A percentile compares a stretch with the other conserved stretches of the same genome.
Conservation (phyloP, 2,329 filamentous ascomycete species). For the Nothomitra cinnamomea region DNA sequence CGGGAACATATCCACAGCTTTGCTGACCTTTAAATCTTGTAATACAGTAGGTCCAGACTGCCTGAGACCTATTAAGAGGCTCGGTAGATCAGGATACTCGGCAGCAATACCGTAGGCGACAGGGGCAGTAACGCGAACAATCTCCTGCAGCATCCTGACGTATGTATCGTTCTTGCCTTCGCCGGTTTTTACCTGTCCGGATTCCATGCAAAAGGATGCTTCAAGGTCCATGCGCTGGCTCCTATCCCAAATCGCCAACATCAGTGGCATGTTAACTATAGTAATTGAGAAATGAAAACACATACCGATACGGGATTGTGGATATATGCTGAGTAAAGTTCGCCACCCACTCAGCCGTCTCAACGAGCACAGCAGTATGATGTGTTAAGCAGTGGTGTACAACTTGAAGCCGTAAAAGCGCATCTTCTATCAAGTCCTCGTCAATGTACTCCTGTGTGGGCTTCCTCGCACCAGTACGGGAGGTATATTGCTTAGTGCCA, state of each 20-base stretch:
- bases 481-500: slow-evolving; percentile 14
- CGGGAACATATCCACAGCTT: not conserved
- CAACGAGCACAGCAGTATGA: slow-evolving; percentile 41
- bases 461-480: slow-evolving; percentile 17
- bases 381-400: slow-evolving; percentile 50
- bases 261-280: not conserved
- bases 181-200: slow-evolving; percentile 56
- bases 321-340: slow-evolving; percentile 66
- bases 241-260: slow-evolving; percentile 20
- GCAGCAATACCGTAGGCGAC: slow-evolving; percentile 52
- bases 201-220: slow-evolving; percentile 62
- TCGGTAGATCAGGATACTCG: slow-evolving; percentile 40
- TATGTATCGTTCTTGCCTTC: slow-evolving; percentile 50
- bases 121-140: slow-evolving; percentile 51
- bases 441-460: slow-evolving; percentile 36
- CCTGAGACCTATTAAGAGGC: slow-evolving; percentile 42
- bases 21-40: slow-evolving; percentile 37
- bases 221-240: slow-evolving; percentile 28
- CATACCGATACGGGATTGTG: slow-evolving; percentile 51
- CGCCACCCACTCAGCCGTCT: slow-evolving; percentile 57
- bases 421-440: slow-evolving; percentile 53
- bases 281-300: not conserved
- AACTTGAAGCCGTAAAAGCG: slow-evolving; percentile 52
- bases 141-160: slow-evolving; percentile 58
- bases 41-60: slow-evolving; percentile 40